Conservation (phyloP, 352 stramenopile species). For the Phytophthora podocarpi region DNA sequence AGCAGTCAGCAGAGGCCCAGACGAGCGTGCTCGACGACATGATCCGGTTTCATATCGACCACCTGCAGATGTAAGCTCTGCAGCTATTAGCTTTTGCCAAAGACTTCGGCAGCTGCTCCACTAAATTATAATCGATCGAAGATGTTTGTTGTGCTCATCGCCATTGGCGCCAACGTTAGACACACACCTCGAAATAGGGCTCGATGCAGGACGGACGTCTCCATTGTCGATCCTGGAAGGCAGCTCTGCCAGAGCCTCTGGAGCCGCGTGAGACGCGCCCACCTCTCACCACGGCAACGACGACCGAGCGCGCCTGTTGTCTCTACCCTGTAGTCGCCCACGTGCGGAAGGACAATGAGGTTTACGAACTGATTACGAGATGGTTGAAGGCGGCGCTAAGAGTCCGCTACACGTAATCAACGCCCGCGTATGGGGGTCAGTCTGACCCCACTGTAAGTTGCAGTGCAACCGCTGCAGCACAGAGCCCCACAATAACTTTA, state of each 20-base stretch:
- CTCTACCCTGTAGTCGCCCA: constrained; percentile 1
- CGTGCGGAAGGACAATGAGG: neutral
- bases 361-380: constrained; percentile 8
- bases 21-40: constrained; percentile 49
- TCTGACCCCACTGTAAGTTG: no score
- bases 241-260: no score
- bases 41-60: constrained; percentile 49
- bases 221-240: no score
- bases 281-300: no score
- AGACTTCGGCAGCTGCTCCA: neutral
- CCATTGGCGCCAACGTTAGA: no score
- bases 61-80: constrained; percentile 23
- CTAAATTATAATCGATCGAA: constrained; percentile 37
- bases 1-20: neutral
- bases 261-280: no score
- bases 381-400: neutral
- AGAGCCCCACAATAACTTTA: no score
- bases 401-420: constrained; percentile 10
- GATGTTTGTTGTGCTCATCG: no score
- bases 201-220: no score
- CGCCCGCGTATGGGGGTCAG: no score
- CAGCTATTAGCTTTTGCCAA: constrained; percentile 11
- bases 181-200: no score
- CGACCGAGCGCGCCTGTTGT: neutral
- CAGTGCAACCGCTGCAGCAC: no score